phyloP scores from a whole-genome alignment of 1,139 yeast species.

The Geotrichum aggregatum region DNA sequence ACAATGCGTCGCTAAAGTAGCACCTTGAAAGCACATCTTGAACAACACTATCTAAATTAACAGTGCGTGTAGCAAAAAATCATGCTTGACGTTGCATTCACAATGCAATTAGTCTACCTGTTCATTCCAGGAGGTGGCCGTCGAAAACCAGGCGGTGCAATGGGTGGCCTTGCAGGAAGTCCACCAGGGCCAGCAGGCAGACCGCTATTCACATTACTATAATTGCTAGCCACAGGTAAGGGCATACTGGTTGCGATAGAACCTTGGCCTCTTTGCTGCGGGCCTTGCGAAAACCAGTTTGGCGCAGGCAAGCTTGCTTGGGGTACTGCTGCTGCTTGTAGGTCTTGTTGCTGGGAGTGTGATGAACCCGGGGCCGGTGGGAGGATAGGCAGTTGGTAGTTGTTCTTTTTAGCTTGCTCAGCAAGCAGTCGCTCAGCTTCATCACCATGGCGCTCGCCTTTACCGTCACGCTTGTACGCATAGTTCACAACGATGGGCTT shows the following conservation, averaged over 20 bases:
- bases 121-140: constrained; percentile 6
- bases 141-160: constrained; percentile 18
- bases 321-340: background rate
- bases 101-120: background rate
- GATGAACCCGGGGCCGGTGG: constrained; percentile 2
- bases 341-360: background rate
- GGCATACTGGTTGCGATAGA: constrained; percentile 12
- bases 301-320: background rate
- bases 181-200: background rate
- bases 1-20: no score
- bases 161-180: constrained; percentile 15
- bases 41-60: no score
- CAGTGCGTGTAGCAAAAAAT: no score
- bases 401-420: constrained; percentile 52
- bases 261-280: background rate
- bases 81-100: no score
- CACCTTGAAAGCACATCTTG: no score
- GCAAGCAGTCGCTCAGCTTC: constrained; percentile 70
- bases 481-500: constrained; percentile 58
- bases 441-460: constrained; percentile 70
- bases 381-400: constrained; percentile 24
- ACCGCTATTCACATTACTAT: background rate
- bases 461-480: constrained; percentile 64
- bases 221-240: background rate
- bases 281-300: background rate